Percentiles rank a stretch among this genome's conserved stretches.
These are phyloP conservation scores for Fallopia convolvulus DNA, from an alignment of 148 eudicot species.

Conservation along the genomic window DNA sequence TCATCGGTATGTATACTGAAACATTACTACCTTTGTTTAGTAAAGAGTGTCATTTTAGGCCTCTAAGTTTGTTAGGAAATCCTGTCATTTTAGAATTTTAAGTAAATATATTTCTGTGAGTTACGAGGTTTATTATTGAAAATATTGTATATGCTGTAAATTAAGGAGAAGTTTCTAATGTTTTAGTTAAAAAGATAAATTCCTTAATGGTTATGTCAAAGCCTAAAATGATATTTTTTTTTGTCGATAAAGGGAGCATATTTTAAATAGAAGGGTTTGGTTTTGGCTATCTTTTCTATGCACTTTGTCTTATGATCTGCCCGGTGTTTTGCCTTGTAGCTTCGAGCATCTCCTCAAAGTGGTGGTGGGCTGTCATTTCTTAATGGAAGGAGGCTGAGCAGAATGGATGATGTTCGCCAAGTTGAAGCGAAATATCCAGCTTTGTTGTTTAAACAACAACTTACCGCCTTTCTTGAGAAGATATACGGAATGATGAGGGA, in stretches of 20 bases:
- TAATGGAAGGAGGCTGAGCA: conserved; percentile 59
- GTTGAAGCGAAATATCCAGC: conserved; percentile 99
- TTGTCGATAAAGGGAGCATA: not conserved
- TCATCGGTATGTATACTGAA: conserved; percentile 53
- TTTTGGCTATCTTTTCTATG: not conserved
- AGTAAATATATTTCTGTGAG: too few relatives aligned
- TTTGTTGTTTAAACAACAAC: conserved; percentile 91
- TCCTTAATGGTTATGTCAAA: not conserved
- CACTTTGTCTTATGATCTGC: not conserved
- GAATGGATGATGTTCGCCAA: conserved; percentile 73
- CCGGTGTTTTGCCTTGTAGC: conserved; percentile 25
- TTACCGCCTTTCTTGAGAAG: conserved; percentile 96
- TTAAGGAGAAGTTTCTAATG: too few relatives aligned
- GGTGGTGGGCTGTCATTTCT: conserved; percentile 71
- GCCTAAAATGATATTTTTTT: too few relatives aligned
- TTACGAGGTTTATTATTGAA: too few relatives aligned
- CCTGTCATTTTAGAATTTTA: not conserved
- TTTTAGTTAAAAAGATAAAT: too few relatives aligned
- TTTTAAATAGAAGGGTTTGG: not conserved
- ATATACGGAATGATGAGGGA: conserved; percentile 97
- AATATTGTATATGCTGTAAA: too few relatives aligned
- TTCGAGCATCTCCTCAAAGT: conserved; percentile 84
- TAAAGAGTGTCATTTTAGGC: too few relatives aligned
- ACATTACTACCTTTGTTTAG: not conserved
- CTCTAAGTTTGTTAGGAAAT: not conserved